These are phyloP conservation scores for Dissophora ornata DNA, from an alignment of 192 early-diverging fungal species.

Conservation along the genomic window DNA sequence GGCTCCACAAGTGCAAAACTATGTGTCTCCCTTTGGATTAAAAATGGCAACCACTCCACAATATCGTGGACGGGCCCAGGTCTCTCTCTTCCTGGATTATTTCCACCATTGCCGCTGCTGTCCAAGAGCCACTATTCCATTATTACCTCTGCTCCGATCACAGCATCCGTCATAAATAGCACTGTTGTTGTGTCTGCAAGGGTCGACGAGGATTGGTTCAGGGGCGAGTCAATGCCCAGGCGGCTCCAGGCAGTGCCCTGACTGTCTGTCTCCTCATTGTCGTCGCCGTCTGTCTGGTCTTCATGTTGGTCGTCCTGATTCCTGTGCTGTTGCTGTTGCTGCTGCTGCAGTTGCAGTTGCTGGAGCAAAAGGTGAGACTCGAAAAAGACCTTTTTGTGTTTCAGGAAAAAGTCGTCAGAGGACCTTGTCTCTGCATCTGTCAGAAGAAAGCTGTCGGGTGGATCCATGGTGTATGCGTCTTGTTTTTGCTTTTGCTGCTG, in stretches of 20 bases:
- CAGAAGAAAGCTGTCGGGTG: not conserved
- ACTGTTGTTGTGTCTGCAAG: conserved; percentile 20
- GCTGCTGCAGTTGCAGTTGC: conserved; percentile 23
- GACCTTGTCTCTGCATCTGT: conserved; percentile 20
- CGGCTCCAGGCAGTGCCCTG: conserved; percentile 30
- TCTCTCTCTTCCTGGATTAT: too few species aligned
- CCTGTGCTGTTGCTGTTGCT: conserved; percentile 12
- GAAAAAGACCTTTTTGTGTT: conserved; percentile 36
- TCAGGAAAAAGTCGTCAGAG: conserved; percentile 32
- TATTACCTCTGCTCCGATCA: conserved; percentile 20
- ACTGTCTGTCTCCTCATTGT: conserved; percentile 24
- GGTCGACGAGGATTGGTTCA: conserved; percentile 38
- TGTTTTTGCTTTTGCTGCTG: not conserved
- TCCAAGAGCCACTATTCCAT: too few species aligned
- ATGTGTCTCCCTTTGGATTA: conserved; percentile 1
- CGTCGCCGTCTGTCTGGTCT: conserved; percentile 4
- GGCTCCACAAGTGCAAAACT: not conserved
- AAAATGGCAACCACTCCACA: too few species aligned
- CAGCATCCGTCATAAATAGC: conserved; percentile 14
- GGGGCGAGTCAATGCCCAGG: conserved; percentile 33
- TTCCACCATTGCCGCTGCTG: too few species aligned
- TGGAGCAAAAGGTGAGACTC: conserved; percentile 17
- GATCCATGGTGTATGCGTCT: conserved; percentile 11
- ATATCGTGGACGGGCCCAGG: too few species aligned
- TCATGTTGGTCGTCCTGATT: conserved; percentile 1